Evolutionary conservation across 805 yeast species (phyloP).

Genomic region (Myxozyma melibiosi): DNA sequence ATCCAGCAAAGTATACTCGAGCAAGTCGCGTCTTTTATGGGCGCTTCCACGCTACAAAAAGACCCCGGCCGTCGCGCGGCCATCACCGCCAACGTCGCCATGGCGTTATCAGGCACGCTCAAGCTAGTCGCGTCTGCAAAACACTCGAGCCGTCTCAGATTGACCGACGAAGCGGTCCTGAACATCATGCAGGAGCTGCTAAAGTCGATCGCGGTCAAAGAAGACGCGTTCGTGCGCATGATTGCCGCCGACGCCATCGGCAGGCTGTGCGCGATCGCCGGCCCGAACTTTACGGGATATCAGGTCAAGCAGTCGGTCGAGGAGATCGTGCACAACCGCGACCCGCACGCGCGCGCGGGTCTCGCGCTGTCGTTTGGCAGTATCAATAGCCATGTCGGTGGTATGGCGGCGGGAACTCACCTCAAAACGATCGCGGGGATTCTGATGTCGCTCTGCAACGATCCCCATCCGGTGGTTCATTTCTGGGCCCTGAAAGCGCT

Average conservation of each 20-base stretch:
- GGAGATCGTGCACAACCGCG: slow-evolving; percentile 62
- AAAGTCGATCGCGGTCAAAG: slow-evolving; percentile 30
- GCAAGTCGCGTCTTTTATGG: slow-evolving; percentile 61
- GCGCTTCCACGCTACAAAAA: slow-evolving; percentile 44
- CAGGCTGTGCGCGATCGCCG: slow-evolving; percentile 45
- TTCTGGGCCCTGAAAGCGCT: slow-evolving; percentile 68
- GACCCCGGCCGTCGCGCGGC: slow-evolving; percentile 50
- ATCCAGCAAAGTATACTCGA: slow-evolving; percentile 89
- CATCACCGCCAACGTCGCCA: slow-evolving; percentile 59
- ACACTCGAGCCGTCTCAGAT: not conserved
- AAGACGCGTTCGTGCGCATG: slow-evolving; percentile 47
- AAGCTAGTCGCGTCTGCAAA: slow-evolving; percentile 31
- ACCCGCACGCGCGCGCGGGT: slow-evolving; percentile 67
- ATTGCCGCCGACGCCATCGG: slow-evolving; percentile 64
- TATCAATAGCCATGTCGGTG: slow-evolving; percentile 47
- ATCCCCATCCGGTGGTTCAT: slow-evolving; percentile 86
- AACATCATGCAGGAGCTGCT: slow-evolving; percentile 55
- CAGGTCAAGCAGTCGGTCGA: slow-evolving; percentile 57
- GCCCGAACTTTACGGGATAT: slow-evolving; percentile 35
- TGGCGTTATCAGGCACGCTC: slow-evolving; percentile 62
- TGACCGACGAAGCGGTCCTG: slow-evolving; percentile 43
- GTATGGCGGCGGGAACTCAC: slow-evolving; percentile 44
- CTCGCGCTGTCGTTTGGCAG: slow-evolving; percentile 54
- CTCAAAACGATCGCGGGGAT: slow-evolving; percentile 57
- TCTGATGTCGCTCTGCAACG: slow-evolving; percentile 60